Conservation (phyloP, 805 yeast genomes). For the Candida boleticola region DNA sequence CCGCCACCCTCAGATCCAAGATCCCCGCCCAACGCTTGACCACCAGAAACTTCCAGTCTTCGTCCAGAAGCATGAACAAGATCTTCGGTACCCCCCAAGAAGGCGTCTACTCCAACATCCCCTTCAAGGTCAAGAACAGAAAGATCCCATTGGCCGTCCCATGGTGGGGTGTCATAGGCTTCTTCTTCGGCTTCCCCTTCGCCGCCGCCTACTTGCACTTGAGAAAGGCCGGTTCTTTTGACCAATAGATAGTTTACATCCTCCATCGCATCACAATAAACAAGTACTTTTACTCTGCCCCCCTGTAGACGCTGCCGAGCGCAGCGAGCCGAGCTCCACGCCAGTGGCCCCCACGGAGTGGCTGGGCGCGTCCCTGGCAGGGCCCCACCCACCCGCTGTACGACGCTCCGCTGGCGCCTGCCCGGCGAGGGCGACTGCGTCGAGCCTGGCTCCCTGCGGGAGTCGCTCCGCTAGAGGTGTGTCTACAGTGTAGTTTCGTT, state of each 20-base stretch:
- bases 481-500: too few species aligned
- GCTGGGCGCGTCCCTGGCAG: neutral
- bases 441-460: too few species aligned
- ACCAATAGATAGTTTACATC: constrained; percentile 6
- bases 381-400: neutral
- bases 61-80: constrained; percentile 37
- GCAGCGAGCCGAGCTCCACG: neutral
- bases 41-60: constrained; percentile 44
- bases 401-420: too few species aligned
- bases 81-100: constrained; percentile 38
- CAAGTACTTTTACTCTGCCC: neutral
- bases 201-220: constrained; percentile 75
- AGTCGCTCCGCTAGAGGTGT: too few species aligned
- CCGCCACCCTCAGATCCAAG: constrained; percentile 1
- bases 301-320: neutral
- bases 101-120: constrained; percentile 89
- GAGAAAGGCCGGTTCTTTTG: constrained; percentile 74
- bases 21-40: constrained; percentile 8
- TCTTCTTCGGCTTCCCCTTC: constrained; percentile 61
- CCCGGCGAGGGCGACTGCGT: too few species aligned
- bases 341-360: neutral
- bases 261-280: neutral
- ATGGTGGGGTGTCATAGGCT: constrained; percentile 74
- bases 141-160: constrained; percentile 82
- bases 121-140: constrained; percentile 93